A percentile compares a stretch with the other conserved stretches of the same genome.
phyloP scores from a whole-genome alignment of 148 eudicot species.

The Vaccinium vitisidaea region DNA sequence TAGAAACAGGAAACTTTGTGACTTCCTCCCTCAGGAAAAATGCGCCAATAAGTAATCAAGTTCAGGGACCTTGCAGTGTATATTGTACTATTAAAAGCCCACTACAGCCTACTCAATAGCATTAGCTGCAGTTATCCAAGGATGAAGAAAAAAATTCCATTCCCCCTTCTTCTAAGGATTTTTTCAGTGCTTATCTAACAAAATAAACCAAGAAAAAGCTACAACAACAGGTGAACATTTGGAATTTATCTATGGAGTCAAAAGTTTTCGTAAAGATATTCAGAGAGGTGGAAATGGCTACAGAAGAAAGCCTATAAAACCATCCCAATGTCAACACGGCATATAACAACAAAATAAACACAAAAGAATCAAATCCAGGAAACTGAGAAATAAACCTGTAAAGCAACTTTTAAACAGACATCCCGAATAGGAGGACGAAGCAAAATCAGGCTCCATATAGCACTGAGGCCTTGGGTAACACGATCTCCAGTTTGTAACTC shows the following conservation, averaged over 20 bases:
- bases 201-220: background rate
- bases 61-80: background rate
- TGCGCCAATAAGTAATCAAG: background rate
- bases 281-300: background rate
- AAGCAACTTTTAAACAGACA: slow-evolving; percentile 70
- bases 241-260: background rate
- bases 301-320: background rate
- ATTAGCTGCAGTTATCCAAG: background rate
- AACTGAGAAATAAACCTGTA: slow-evolving; percentile 55
- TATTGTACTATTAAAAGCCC: background rate
- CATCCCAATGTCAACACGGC: background rate
- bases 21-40: background rate
- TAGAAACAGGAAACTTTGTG: background rate
- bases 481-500: slow-evolving; percentile 80
- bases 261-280: background rate
- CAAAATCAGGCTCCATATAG: slow-evolving; percentile 83
- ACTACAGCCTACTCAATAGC: background rate
- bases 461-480: slow-evolving; percentile 93
- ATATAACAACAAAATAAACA: background rate
- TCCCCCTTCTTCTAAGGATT: background rate
- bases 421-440: slow-evolving; percentile 77
- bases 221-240: background rate
- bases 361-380: slow-evolving; percentile 10
- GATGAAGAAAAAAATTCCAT: background rate
- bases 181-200: background rate